A percentile compares a stretch with the other conserved stretches of the same genome.
phyloP scores from a whole-genome alignment of 768 basidiomycete genomes.

The Pulveroboletus frians region DNA sequence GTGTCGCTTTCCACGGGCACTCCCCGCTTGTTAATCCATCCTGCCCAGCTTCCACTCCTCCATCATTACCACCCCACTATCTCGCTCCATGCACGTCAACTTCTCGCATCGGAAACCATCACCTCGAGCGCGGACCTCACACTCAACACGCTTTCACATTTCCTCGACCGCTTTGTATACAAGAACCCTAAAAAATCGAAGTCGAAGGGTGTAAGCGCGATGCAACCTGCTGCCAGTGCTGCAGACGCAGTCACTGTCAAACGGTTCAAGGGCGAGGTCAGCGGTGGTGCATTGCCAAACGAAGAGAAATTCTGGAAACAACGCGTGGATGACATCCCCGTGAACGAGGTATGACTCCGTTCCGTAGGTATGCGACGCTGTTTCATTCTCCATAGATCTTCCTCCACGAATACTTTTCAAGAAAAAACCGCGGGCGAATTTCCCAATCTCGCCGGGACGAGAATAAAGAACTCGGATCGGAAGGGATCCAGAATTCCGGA shows the following conservation, averaged over 20 bases:
- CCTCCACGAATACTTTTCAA: conserved; percentile 85
- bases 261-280: conserved; percentile 57
- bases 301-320: conserved; percentile 69
- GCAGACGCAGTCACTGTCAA: conserved; percentile 65
- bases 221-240: conserved; percentile 85
- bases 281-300: conserved; percentile 53
- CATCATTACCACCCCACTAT: conserved; percentile 90
- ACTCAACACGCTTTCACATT: conserved; percentile 88
- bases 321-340: conserved; percentile 68
- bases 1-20: conserved; percentile 24
- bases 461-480: conserved; percentile 12
- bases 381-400: conserved; percentile 52
- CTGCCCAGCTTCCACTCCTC: conserved; percentile 65
- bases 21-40: not conserved
- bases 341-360: conserved; percentile 62
- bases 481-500: conserved; percentile 24
- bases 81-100: conserved; percentile 78
- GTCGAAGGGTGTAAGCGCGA: conserved; percentile 78
- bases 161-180: conserved; percentile 96
- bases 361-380: not conserved
- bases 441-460: conserved; percentile 38
- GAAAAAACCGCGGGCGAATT: conserved; percentile 55
- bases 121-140: conserved; percentile 85
- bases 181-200: conserved; percentile 83
- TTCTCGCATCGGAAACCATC: conserved; percentile 66